Percentiles rank a stretch among this genome's conserved stretches.
phyloP scores from a whole-genome alignment of 257 asterid species.

The Marsdenia floribunda region DNA sequence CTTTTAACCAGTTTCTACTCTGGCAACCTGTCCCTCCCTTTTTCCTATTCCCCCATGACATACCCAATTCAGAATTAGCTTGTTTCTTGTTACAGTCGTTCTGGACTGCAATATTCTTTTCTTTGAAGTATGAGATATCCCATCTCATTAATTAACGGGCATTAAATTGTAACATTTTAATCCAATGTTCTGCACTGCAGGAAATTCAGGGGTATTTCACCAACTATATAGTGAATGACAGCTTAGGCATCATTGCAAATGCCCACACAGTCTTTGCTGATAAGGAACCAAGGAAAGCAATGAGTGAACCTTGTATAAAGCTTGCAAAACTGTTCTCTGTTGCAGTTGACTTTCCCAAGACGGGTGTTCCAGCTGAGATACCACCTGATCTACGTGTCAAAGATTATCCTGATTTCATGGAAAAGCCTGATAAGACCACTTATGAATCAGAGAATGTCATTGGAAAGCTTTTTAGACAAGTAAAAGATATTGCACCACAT shows the following conservation, averaged over 20 bases:
- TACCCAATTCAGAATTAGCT: no score
- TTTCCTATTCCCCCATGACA: no score
- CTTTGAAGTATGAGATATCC: no score
- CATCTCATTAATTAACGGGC: no score
- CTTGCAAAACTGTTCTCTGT: constrained; percentile 60
- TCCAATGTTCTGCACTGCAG: constrained; percentile 28
- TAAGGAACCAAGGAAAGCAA: constrained; percentile 43
- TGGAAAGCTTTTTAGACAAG: constrained; percentile 74
- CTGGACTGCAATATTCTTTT: no score
- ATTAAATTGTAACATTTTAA: no score
- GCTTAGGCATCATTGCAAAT: constrained; percentile 67
- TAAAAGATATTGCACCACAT: constrained; percentile 49
- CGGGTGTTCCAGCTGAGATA: constrained; percentile 83
- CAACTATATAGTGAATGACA: constrained; percentile 76
- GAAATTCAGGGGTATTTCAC: constrained; percentile 80
- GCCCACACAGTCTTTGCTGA: constrained; percentile 89
- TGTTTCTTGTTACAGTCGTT: no score
- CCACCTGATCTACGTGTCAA: constrained; percentile 67
- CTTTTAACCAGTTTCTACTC: background rate
- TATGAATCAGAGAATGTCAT: constrained; percentile 50
- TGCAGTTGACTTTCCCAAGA: constrained; percentile 89
- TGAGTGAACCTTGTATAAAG: constrained; percentile 46
- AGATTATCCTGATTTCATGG: constrained; percentile 93
- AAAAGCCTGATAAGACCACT: constrained; percentile 55
- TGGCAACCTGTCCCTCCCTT: no score